Evolutionary conservation across 371 early-diverging fungal genomes (phyloP).

Genomic region (Vairimorpha necatrix): DNA sequence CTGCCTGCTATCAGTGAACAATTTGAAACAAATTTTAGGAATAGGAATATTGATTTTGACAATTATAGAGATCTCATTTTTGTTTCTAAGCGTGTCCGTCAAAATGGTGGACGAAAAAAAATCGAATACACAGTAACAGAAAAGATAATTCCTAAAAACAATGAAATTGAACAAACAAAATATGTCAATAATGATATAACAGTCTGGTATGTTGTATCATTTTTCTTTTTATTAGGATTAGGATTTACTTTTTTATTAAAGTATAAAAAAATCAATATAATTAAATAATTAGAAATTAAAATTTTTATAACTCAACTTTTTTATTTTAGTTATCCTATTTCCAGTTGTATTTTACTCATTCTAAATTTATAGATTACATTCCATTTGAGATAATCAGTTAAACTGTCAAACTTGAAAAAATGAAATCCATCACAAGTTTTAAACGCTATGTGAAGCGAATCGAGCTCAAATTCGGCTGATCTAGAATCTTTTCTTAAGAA

Average conservation of each 20-base stretch:
- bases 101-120: not conserved
- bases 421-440: constrained; percentile 17
- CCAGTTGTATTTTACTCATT: constrained; percentile 18
- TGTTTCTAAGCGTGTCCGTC: not conserved
- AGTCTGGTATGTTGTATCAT: not conserved
- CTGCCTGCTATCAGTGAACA: not conserved
- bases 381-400: constrained; percentile 39
- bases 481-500: constrained; percentile 19
- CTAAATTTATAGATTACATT: constrained; percentile 35
- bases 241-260: too few species aligned
- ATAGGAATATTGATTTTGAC: not conserved
- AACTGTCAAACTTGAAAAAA: constrained; percentile 25
- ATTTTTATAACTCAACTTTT: too few species aligned
- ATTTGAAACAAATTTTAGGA: not conserved
- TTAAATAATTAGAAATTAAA: too few species aligned
- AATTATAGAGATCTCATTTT: constrained; percentile 3
- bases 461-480: constrained; percentile 11
- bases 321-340: too few species aligned
- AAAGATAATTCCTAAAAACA: not conserved
- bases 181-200: not conserved
- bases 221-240: not conserved
- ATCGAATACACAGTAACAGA: not conserved
- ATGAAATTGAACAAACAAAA: not conserved
- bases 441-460: constrained; percentile 32
- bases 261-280: too few species aligned